Evolutionary conservation across 2,329 filamentous ascomycete species (phyloP), one percentile per base, ranked within the genome.

Genomic region (Pseudogymnoascus verrucosus): DNA sequence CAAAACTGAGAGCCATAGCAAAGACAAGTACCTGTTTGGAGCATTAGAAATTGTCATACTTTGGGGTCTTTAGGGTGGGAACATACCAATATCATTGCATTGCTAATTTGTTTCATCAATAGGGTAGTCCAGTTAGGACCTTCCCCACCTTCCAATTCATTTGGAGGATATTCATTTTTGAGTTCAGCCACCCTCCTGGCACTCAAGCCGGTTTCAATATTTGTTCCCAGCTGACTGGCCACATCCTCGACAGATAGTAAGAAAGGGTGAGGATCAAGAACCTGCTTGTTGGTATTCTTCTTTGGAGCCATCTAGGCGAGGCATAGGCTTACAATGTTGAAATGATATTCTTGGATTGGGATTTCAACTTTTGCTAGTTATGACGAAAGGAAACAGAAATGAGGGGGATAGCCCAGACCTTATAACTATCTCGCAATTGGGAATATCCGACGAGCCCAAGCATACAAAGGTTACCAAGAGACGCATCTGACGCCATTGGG

Each of bases 41-140:
- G 3, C 78, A 81, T 70, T 76, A 84, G 82, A 83, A 76, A 68
- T 64, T 64, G 51, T 34, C 51, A 21, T 34, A 19, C 10, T 19
- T 34, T 57, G 28, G 51, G 51, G 28, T 34, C 26, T 34, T 57
- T 12, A 12, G 11, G n/a, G 26, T 44, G 19, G 47, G 31, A 10
- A 77, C 82, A 68, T 76, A 85, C 84, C 70, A 91, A 75, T 64
- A 89, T 89, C 89, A 91, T 91, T 64, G 89, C 89, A 78, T 92
- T 92, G 72, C 86, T 84, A 21, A 91, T 75, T 73, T 92, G 89
- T 69, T 88, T 87, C 64, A 89, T 77, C 57, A 92, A 77, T 44
- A 92, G 90, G 69, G 87, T 92, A 70, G 86, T 79, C 88, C 86
- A 81, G 71, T 82, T 83, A 59, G 92, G 86, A 28, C 83, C 84